These are phyloP conservation scores for Trichophyton rubrum DNA, from an alignment of 2,329 filamentous ascomycete species.

Conservation along the genomic window DNA sequence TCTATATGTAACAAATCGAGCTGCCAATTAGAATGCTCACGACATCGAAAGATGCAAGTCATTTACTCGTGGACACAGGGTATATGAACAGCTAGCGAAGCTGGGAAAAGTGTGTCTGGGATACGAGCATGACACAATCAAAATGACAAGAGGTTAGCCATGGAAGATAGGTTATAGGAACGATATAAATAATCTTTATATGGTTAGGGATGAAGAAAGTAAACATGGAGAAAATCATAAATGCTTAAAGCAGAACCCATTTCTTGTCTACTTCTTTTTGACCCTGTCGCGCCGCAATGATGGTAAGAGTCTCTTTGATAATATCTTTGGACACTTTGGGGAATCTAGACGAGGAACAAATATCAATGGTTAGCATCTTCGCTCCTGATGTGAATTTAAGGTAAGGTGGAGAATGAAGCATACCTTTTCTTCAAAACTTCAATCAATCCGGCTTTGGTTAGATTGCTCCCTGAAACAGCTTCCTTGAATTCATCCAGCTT, in stretches of 20 bases:
- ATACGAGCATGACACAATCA: not conserved
- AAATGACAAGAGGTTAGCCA: not conserved
- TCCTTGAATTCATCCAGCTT: constrained; percentile 55
- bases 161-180: not conserved
- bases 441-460: constrained; percentile 61
- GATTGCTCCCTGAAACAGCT: constrained; percentile 55
- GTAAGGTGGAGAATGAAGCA: constrained; percentile 11
- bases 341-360: constrained; percentile 38
- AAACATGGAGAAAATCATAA: not conserved
- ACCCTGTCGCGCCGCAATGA: constrained; percentile 51
- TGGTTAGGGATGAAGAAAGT: not conserved
- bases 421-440: constrained; percentile 61
- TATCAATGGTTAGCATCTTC: not conserved
- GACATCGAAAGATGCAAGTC: not conserved
- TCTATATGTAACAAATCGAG: not conserved
- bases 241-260: constrained; percentile 42
- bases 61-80: not conserved
- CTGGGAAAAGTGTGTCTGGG: not conserved
- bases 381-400: no score
- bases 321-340: constrained; percentile 56
- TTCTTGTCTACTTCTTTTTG: constrained; percentile 52
- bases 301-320: constrained; percentile 57
- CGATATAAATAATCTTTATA: not conserved
- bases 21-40: not conserved
- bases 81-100: not conserved